phyloP scores from a whole-genome alignment of 2,329 filamentous ascomycete species.

The Zymoseptoria crescenta region DNA sequence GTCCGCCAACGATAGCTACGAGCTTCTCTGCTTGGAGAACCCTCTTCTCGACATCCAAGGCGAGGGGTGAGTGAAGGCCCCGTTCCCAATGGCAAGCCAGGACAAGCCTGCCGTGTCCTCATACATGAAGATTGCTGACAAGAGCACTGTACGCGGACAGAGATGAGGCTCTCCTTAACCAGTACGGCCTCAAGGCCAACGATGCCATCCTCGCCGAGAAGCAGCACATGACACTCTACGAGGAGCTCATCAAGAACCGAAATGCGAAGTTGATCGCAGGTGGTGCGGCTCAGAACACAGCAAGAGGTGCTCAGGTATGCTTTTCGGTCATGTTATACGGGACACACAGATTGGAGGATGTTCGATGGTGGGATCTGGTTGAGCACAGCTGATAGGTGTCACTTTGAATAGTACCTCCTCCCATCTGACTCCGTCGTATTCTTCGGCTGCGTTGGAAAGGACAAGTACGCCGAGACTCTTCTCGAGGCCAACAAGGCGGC shows the following conservation, averaged over 20 bases:
- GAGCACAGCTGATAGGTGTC: conserved; percentile 4
- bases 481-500: conserved; percentile 77
- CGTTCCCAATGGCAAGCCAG: conserved; percentile 9
- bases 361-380: not conserved
- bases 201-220: conserved; percentile 94
- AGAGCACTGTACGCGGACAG: conserved; percentile 40
- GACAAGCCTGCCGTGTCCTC: not conserved
- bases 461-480: conserved; percentile 90
- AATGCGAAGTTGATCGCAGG: conserved; percentile 92
- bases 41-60: conserved; percentile 97
- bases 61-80: conserved; percentile 44
- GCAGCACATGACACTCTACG: conserved; percentile 82
- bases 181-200: conserved; percentile 91
- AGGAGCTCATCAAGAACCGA: conserved; percentile 87
- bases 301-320: conserved; percentile 72
- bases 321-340: not conserved
- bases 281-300: conserved; percentile 95
- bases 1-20: conserved; percentile 52
- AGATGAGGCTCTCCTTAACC: conserved; percentile 74
- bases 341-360: not conserved
- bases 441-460: conserved; percentile 86
- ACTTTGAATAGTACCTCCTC: conserved; percentile 65
- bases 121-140: not conserved
- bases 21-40: conserved; percentile 92
- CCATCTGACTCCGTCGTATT: conserved; percentile 83